phyloP scores from a whole-genome alignment of 306 rosid species.

The Vigna hirtella region DNA sequence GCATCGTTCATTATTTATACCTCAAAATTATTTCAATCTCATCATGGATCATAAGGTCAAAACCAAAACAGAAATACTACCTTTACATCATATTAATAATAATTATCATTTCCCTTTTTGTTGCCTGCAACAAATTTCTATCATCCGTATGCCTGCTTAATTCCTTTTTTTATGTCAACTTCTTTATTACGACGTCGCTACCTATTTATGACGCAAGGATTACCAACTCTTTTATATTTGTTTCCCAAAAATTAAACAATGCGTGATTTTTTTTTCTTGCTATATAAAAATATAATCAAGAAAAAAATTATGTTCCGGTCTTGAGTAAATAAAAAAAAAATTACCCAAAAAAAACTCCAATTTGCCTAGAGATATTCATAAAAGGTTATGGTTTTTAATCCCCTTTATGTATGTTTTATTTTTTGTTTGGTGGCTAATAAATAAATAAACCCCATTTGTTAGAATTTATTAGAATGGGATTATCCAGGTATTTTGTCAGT shows the following conservation, averaged over 20 bases:
- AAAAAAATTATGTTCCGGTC: not conserved
- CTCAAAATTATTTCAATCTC: not conserved
- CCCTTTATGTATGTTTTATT: no score
- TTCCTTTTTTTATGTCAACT: not conserved
- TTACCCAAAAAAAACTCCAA: no score
- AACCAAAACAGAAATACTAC: not conserved
- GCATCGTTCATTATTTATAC: conserved; percentile 18
- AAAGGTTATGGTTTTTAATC: no score
- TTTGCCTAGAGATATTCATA: no score
- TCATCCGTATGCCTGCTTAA: not conserved
- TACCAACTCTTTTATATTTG: not conserved
- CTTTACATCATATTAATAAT: not conserved
- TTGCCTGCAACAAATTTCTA: not conserved
- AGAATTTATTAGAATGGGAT: conserved; percentile 17
- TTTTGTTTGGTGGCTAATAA: no score
- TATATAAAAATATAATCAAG: not conserved
- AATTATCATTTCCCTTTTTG: not conserved
- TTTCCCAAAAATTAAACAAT: not conserved
- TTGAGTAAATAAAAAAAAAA: not conserved
- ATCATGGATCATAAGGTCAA: conserved; percentile 17
- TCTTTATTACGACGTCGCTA: conserved; percentile 21
- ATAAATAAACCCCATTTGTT: no score
- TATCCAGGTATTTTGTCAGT: conserved; percentile 53
- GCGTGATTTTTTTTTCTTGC: not conserved
- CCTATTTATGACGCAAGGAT: conserved; percentile 24